These are phyloP conservation scores for Urochloa ruziziensis DNA, from an alignment of 176 grass and related monocot species.

Conservation along the genomic window DNA sequence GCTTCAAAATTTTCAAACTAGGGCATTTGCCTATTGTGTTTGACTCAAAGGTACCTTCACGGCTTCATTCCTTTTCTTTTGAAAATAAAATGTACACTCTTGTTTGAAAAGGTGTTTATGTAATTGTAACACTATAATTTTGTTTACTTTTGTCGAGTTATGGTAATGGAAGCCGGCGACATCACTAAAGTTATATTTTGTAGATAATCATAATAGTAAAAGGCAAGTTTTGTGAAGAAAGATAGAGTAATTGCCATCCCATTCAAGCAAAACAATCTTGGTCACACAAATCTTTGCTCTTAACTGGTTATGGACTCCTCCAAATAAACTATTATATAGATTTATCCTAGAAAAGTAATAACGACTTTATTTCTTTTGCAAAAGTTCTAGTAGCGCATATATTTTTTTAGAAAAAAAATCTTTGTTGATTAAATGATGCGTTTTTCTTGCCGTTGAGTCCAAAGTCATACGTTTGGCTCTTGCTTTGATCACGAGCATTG, in stretches of 20 bases:
- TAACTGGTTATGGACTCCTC: too few relatives aligned
- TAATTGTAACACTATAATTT: background rate
- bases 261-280: too few relatives aligned
- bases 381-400: too few relatives aligned
- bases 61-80: background rate
- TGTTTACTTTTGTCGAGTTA: background rate
- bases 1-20: background rate
- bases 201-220: background rate
- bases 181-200: background rate
- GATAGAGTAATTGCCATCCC: too few relatives aligned
- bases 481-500: background rate
- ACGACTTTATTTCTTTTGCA: too few relatives aligned
- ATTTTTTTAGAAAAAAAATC: too few relatives aligned
- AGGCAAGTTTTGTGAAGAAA: too few relatives aligned
- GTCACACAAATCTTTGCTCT: too few relatives aligned
- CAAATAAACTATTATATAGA: too few relatives aligned
- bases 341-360: too few relatives aligned
- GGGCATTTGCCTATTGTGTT: background rate
- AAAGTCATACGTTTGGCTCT: background rate
- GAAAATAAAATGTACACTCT: background rate
- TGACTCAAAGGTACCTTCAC: background rate
- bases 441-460: too few relatives aligned
- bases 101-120: background rate
- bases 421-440: too few relatives aligned
- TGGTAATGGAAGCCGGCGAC: background rate